Conservation (phyloP, 2,329 filamentous ascomycete species). For the Cladophialophora immunda region DNA sequence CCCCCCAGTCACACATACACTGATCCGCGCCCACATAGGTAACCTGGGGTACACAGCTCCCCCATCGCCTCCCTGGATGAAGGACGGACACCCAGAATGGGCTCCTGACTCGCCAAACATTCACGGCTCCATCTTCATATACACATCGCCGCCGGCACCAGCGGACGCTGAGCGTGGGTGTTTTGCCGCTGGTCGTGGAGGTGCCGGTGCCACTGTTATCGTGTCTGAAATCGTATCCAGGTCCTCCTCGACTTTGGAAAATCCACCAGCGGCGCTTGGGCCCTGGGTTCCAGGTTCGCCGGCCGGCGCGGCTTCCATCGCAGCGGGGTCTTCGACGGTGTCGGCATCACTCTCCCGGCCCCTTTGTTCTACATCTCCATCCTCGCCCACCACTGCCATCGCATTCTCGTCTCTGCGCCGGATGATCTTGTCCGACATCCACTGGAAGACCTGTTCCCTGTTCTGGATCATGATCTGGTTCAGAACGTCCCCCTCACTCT, state of each 20-base stretch:
- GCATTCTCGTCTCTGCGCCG: conserved; percentile 40
- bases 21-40: too few species aligned
- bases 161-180: neutral
- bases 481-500: conserved; percentile 54
- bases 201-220: neutral
- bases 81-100: too few species aligned
- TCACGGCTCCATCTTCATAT: conserved; percentile 34
- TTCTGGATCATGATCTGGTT: conserved; percentile 67
- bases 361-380: conserved; percentile 18
- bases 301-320: neutral
- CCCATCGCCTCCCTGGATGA: too few species aligned
- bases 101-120: too few species aligned
- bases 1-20: too few species aligned
- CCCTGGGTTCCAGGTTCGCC: neutral
- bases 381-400: neutral
- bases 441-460: conserved; percentile 58
- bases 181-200: neutral
- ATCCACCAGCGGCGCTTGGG: neutral
- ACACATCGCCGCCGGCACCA: conserved; percentile 25
- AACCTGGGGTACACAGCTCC: too few species aligned
- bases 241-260: too few species aligned
- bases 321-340: conserved; percentile 25
- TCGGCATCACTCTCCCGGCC: conserved; percentile 23
- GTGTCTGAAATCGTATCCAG: too few species aligned
- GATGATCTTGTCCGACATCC: conserved; percentile 52